Conservation (phyloP, 2,329 filamentous ascomycete genomes). For the Amesomyces nigricolor region DNA sequence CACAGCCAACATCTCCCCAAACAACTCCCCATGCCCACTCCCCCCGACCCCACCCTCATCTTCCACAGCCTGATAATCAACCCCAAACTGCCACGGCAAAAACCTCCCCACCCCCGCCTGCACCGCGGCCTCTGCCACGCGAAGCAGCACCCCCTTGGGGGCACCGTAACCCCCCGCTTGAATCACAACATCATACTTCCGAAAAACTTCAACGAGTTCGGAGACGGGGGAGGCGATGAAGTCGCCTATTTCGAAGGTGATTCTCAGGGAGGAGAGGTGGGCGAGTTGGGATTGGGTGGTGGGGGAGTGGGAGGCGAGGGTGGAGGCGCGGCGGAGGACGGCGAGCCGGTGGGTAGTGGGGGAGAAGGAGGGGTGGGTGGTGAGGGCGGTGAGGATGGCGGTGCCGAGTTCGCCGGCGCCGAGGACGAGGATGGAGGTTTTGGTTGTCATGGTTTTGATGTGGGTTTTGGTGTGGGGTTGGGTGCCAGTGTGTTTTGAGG, state of each 20-base stretch:
- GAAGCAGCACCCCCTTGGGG: slow-evolving; percentile 50
- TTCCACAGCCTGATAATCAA: slow-evolving; percentile 61
- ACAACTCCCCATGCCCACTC: slow-evolving; percentile 55
- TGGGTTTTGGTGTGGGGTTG: not conserved
- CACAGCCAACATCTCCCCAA: slow-evolving; percentile 62
- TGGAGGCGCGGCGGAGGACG: slow-evolving; percentile 48
- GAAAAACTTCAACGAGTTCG: slow-evolving; percentile 40
- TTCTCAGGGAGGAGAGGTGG: slow-evolving; percentile 33
- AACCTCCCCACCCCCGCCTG: slow-evolving; percentile 45
- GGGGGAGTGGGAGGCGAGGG: slow-evolving; percentile 36
- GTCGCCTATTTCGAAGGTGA: slow-evolving; percentile 42
- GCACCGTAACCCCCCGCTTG: slow-evolving; percentile 57
- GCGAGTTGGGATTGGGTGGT: slow-evolving; percentile 34
- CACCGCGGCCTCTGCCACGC: slow-evolving; percentile 52
- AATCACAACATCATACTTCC: slow-evolving; percentile 49
- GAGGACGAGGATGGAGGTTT: slow-evolving; percentile 48
- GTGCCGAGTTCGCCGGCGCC: slow-evolving; percentile 63
- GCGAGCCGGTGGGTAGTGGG: slow-evolving; percentile 35
- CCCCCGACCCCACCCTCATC: slow-evolving; percentile 49
- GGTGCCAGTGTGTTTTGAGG: not conserved
- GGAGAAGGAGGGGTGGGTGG: slow-evolving; percentile 35
- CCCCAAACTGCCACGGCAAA: slow-evolving; percentile 69
- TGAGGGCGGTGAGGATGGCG: slow-evolving; percentile 48
- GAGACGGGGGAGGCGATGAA: slow-evolving; percentile 33
- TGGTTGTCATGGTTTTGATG: not conserved